Base-by-base conservation (phyloP, 164 flowering plant genomes). In the Akebia trifoliata region DNA sequence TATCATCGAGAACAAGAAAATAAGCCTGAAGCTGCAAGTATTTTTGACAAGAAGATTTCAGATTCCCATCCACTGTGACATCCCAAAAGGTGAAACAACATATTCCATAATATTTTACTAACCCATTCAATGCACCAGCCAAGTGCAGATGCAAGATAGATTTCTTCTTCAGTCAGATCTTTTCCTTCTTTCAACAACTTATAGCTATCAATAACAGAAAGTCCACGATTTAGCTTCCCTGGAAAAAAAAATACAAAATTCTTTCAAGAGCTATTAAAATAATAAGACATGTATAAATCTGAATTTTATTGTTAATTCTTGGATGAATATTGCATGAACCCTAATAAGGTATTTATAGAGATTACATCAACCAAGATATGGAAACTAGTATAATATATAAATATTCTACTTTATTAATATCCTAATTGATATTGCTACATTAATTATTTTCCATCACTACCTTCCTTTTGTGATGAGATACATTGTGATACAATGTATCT, bases 71-170 rank as follows among this genome's bases (percentile, higher is more conserved):
- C 18, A 54, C 54, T 26, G 31, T 22, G 24, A 20, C 20, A 57
- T 10, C 49, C 15, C 15, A 50, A 10, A 48, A 24, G 35, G 26
- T 25, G 26, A 35, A 29, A 20, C 14, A 46, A 62, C 26, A 36
- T 47, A 44, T 39, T 15, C 9, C 0, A 18, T 18, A 35, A 9
- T 22, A 68, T 31, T 83, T n/a, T n/a, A n/a, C n/a, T n/a, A n/a
- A 92, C 98, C 98, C 98, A 89, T 76, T 92, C 96, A 64, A 92
- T 84, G 61, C 98, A 89, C 96, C 98, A 92, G 34, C 97, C 98
- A 49, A 92, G 93, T 30, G 79, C 80, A 48, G 80, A 70, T 39
- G 88, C 66, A 20, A 79, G 95, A 65, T 83, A 84, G 7, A 83
- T 26, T 68, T 92, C 98, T 15, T 87, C 86, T 12, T 84, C 78